Evolutionary conservation across 2,329 filamentous ascomycete genomes (phyloP).

Genomic region (Furcasterigmium furcatum): DNA sequence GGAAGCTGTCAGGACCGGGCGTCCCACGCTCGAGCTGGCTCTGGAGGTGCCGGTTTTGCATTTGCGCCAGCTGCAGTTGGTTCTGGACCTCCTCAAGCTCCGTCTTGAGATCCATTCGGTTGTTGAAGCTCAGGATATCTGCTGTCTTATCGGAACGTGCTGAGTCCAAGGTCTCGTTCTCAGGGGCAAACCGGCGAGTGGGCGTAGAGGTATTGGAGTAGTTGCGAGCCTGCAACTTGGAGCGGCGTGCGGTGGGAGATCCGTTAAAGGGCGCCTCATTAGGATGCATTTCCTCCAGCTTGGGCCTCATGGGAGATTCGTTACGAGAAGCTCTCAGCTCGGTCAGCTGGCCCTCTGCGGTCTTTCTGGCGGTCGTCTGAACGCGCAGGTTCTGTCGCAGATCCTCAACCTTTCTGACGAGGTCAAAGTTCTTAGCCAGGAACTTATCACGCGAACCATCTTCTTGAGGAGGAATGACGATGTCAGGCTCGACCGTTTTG

Average conservation of each 20-base stretch:
- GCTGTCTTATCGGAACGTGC: constrained; percentile 80
- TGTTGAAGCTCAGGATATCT: constrained; percentile 81
- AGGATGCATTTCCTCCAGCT: constrained; percentile 82
- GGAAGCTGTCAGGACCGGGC: constrained; percentile 55
- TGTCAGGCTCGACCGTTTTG: constrained; percentile 80
- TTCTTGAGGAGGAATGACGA: constrained; percentile 59
- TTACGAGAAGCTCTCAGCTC: constrained; percentile 70
- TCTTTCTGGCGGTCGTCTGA: constrained; percentile 74
- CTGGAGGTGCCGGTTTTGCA: constrained; percentile 92
- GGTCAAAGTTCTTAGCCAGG: constrained; percentile 73
- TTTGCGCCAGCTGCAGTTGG: constrained; percentile 87
- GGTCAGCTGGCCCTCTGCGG: constrained; percentile 78
- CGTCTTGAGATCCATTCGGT: constrained; percentile 83
- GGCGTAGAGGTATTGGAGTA: constrained; percentile 78
- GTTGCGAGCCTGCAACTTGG: constrained; percentile 49
- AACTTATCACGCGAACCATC: constrained; percentile 47
- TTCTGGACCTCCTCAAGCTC: constrained; percentile 93
- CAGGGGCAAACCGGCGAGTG: constrained; percentile 65
- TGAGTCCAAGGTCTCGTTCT: constrained; percentile 55
- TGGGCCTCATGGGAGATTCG: constrained; percentile 68
- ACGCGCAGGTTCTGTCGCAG: constrained; percentile 85
- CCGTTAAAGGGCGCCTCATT: constrained; percentile 73
- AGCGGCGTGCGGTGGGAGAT: constrained; percentile 69
- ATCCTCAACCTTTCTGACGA: constrained; percentile 82
- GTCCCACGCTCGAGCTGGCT: constrained; percentile 74